Percentiles rank a stretch among this genome's conserved stretches.
phyloP scores from a whole-genome alignment of 176 grass and related monocot genomes.

The Olyra latifolia region DNA sequence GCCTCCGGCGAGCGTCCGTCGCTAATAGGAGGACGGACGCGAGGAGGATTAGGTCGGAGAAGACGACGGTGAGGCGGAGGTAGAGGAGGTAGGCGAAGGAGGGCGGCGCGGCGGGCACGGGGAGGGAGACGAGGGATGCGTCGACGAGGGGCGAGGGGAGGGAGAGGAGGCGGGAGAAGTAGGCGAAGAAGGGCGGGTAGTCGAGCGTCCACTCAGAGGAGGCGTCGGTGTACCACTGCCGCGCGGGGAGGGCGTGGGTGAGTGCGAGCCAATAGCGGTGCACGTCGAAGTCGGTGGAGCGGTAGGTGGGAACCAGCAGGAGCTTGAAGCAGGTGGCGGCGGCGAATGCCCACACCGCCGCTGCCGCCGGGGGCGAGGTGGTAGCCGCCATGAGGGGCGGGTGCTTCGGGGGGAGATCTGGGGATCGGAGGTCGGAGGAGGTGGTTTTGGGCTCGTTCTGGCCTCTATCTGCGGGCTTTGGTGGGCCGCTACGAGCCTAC shows the following conservation, averaged over 20 bases:
- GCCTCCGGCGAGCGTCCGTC: slow-evolving; percentile 17
- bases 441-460: too few species aligned
- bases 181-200: slow-evolving; percentile 91
- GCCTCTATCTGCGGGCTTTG: too few species aligned
- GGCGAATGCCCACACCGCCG: slow-evolving; percentile 60
- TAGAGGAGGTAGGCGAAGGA: slow-evolving; percentile 52
- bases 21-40: slow-evolving; percentile 39
- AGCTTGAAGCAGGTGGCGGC: slow-evolving; percentile 71
- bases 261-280: slow-evolving; percentile 92
- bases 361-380: slow-evolving; percentile 17
- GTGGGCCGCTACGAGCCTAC: too few species aligned
- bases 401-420: too few species aligned
- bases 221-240: slow-evolving; percentile 75
- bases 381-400: background rate
- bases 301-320: slow-evolving; percentile 70
- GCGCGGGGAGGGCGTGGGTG: slow-evolving; percentile 58
- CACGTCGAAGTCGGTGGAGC: slow-evolving; percentile 91
- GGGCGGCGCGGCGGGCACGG: slow-evolving; percentile 20
- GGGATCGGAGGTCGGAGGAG: too few species aligned
- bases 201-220: slow-evolving; percentile 84
- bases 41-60: slow-evolving; percentile 51
- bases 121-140: slow-evolving; percentile 48
- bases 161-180: slow-evolving; percentile 68
- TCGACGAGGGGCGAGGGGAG: slow-evolving; percentile 50
- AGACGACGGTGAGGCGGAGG: slow-evolving; percentile 57